Conservation (phyloP, 441 rosid species). For the Gossypium lobatum region DNA sequence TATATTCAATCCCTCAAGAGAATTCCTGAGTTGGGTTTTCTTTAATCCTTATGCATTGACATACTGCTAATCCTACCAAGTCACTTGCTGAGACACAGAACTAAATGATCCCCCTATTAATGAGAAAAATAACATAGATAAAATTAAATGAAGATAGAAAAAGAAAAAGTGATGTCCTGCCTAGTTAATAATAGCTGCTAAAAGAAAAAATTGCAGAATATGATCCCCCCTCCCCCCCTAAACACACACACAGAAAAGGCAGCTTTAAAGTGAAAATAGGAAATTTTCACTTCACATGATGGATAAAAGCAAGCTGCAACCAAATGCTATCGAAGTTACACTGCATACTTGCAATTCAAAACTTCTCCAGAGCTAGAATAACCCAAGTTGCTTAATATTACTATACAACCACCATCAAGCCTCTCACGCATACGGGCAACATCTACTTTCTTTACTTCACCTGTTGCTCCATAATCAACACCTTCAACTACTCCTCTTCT, state of each 20-base stretch:
- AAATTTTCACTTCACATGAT: neutral
- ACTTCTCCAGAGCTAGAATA: constrained; percentile 96
- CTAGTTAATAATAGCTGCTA: neutral
- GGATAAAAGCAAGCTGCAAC: neutral
- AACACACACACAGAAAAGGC: neutral
- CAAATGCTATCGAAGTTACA: constrained; percentile 12
- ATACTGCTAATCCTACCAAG: neutral
- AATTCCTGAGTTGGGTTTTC: neutral
- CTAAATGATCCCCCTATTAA: neutral
- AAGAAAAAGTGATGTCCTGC: neutral
- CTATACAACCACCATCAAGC: constrained; percentile 80
- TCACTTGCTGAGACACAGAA: neutral
- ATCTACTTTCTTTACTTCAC: constrained; percentile 90
- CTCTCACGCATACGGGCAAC: constrained; percentile 77
- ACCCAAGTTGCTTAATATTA: constrained; percentile 81
- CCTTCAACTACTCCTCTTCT: constrained; percentile 92
- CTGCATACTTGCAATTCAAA: constrained; percentile 88
- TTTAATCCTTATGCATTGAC: neutral
- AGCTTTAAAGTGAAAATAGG: neutral
- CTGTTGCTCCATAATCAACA: constrained; percentile 83
- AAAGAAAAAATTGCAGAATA: neutral
- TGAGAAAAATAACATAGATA: neutral
- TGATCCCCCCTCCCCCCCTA: neutral
- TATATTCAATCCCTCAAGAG: constrained; percentile 7
- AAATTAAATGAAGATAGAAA: neutral